phyloP scores from a whole-genome alignment of 2,329 filamentous ascomycete species.

The Eurotiales sp. region DNA sequence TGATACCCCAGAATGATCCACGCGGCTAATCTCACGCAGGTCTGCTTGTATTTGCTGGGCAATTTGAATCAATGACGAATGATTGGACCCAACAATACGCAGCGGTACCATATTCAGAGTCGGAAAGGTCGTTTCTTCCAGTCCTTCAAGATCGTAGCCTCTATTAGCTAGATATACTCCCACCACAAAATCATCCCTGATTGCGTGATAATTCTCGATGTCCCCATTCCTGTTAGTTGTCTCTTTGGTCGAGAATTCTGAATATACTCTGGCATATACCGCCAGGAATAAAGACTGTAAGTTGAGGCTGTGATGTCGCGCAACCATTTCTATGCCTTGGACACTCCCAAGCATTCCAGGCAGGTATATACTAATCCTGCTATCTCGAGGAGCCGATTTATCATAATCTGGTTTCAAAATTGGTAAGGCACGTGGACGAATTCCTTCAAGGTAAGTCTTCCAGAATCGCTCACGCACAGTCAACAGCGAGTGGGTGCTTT shows the following conservation, averaged over 20 bases:
- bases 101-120: constrained; percentile 78
- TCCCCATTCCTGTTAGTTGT: background rate
- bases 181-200: constrained; percentile 52
- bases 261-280: constrained; percentile 57
- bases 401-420: background rate
- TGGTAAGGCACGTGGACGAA: background rate
- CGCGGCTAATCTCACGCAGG: constrained; percentile 57
- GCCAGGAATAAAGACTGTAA: constrained; percentile 75
- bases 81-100: constrained; percentile 43
- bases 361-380: constrained; percentile 36
- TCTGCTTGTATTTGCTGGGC: constrained; percentile 66
- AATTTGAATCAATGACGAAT: constrained; percentile 41
- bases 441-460: constrained; percentile 35
- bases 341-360: constrained; percentile 46
- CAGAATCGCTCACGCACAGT: constrained; percentile 42
- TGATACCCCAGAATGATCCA: constrained; percentile 55
- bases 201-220: constrained; percentile 3
- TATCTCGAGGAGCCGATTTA: background rate
- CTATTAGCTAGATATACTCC: constrained; percentile 84
- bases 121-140: constrained; percentile 57
- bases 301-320: constrained; percentile 56
- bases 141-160: constrained; percentile 48
- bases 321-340: constrained; percentile 37
- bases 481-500: constrained; percentile 22
- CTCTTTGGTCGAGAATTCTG: constrained; percentile 19